These are phyloP conservation scores for Sporothrix pallida DNA, from an alignment of 2,329 filamentous ascomycete genomes.

Conservation along the genomic window DNA sequence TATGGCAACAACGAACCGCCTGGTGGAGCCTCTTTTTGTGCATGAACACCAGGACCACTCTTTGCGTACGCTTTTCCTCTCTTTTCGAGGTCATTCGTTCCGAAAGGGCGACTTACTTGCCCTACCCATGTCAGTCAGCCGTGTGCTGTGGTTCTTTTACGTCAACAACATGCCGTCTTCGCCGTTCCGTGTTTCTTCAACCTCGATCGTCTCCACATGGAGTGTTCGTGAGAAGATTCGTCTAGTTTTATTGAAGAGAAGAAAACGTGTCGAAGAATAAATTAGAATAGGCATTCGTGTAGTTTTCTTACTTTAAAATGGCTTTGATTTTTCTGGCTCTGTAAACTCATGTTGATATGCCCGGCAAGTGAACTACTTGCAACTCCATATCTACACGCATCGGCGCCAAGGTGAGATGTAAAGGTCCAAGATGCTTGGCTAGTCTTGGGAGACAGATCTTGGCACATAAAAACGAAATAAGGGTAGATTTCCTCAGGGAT, in stretches of 20 bases:
- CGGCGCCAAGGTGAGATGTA: slow-evolving; percentile 4
- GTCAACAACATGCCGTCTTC: background rate
- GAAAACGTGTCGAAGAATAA: too few relatives aligned
- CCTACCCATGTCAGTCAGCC: slow-evolving; percentile 13
- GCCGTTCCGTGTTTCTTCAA: slow-evolving; percentile 1
- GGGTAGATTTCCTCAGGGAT: too few relatives aligned
- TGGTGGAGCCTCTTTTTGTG: background rate
- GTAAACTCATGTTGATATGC: too few relatives aligned
- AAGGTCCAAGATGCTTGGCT: slow-evolving; percentile 14
- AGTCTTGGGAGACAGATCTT: background rate
- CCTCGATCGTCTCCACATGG: background rate
- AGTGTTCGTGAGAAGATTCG: background rate
- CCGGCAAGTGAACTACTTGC: too few relatives aligned
- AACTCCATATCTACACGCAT: background rate
- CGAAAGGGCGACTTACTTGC: background rate
- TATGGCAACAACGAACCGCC: background rate
- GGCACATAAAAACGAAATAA: background rate
- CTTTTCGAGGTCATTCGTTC: background rate
- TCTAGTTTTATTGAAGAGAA: too few relatives aligned
- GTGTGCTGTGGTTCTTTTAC: background rate
- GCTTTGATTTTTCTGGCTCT: too few relatives aligned
- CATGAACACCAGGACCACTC: background rate
- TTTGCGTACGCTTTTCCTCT: background rate
- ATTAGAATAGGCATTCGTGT: too few relatives aligned
- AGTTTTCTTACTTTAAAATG: too few relatives aligned